Conservation (phyloP, 2,329 filamentous ascomycete species). For the Paraphaeosphaeria sporulosa region DNA sequence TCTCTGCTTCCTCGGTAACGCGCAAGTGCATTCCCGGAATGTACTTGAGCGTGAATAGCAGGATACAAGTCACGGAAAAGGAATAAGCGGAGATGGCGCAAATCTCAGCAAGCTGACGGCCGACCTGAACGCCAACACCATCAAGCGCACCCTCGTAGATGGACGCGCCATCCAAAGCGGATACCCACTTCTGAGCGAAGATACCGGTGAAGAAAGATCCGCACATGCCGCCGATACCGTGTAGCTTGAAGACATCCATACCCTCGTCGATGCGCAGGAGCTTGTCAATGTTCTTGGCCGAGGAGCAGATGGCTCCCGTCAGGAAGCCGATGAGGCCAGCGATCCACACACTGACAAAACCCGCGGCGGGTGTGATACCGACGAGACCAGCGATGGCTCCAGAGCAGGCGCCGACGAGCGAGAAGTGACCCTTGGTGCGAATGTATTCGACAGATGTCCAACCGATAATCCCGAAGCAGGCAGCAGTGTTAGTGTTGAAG, state of each 20-base stretch:
- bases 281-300: slow-evolving; percentile 60
- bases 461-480: slow-evolving; percentile 61
- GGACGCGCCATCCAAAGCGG: slow-evolving; percentile 59
- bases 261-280: slow-evolving; percentile 65
- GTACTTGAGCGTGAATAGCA: slow-evolving; percentile 62
- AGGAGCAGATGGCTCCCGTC: slow-evolving; percentile 60
- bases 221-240: slow-evolving; percentile 65
- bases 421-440: slow-evolving; percentile 60
- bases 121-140: slow-evolving; percentile 63
- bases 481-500: slow-evolving; percentile 67
- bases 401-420: slow-evolving; percentile 64
- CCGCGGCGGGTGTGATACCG: slow-evolving; percentile 66
- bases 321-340: slow-evolving; percentile 65
- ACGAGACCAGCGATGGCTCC: slow-evolving; percentile 67
- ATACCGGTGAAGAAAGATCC: slow-evolving; percentile 66
- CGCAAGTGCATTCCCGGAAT: slow-evolving; percentile 63
- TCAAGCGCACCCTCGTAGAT: slow-evolving; percentile 59
- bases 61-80: slow-evolving; percentile 60
- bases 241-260: slow-evolving; percentile 67
- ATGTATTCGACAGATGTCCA: slow-evolving; percentile 64
- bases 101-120: slow-evolving; percentile 64
- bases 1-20: slow-evolving; percentile 63
- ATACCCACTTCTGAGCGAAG: slow-evolving; percentile 60
- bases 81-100: slow-evolving; percentile 61
- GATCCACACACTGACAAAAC: slow-evolving; percentile 62